phyloP scores from a whole-genome alignment of 192 early-diverging fungal species.

The Linderina pennispora region DNA sequence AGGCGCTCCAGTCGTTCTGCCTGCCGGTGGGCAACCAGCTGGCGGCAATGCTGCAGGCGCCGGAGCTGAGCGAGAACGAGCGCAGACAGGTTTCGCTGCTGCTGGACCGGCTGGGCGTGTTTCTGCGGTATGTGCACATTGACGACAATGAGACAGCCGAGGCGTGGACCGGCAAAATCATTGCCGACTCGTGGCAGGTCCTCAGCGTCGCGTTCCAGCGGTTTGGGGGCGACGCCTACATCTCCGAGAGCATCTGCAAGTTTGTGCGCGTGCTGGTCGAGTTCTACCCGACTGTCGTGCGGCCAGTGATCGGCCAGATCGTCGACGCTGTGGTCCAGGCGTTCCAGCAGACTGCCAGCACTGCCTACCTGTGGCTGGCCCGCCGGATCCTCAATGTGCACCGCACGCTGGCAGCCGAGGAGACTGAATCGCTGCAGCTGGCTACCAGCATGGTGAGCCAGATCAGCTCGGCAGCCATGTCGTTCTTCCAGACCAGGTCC shows the following conservation, averaged over 20 bases:
- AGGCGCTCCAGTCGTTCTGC: constrained; percentile 40
- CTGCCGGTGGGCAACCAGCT: constrained; percentile 35
- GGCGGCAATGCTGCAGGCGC: constrained; percentile 22
- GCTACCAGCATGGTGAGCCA: constrained; percentile 55
- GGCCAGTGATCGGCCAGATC: constrained; percentile 17
- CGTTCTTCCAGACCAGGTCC: constrained; percentile 45
- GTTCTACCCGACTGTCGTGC: constrained; percentile 19
- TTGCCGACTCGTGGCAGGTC: constrained; percentile 29
- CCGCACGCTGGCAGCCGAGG: constrained; percentile 47
- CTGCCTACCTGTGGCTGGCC: constrained; percentile 80
- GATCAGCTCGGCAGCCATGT: constrained; percentile 62
- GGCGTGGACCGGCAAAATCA: constrained; percentile 19
- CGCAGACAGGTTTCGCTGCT: constrained; percentile 13
- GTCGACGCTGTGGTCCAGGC: constrained; percentile 51
- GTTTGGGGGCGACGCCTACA: constrained; percentile 10
- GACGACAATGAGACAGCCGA: constrained; percentile 25
- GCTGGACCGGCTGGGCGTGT: constrained; percentile 41
- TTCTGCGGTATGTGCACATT: constrained; percentile 32
- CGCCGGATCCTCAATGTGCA: constrained; percentile 59
- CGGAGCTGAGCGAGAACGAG: constrained; percentile 9
- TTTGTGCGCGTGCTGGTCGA: constrained; percentile 34
- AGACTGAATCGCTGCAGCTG: constrained; percentile 32
- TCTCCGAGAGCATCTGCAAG: constrained; percentile 39
- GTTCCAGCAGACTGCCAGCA: constrained; percentile 61
- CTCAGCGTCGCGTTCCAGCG: constrained; percentile 20